Percentiles rank a stretch among this genome's conserved stretches.
phyloP scores from a whole-genome alignment of 2,329 filamentous ascomycete species.

The Clarireedia hainanense region DNA sequence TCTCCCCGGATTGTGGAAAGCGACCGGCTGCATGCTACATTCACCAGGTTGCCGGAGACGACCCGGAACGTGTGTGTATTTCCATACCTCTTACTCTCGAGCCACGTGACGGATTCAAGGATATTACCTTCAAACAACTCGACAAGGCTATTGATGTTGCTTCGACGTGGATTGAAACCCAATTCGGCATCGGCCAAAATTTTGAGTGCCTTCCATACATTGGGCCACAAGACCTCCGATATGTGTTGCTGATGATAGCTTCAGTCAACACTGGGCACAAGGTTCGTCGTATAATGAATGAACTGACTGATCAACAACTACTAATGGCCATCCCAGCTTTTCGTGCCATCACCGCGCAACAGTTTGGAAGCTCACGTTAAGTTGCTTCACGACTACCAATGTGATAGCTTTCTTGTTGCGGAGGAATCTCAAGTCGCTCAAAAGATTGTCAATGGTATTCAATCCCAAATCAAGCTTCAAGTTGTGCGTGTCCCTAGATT shows the following conservation, averaged over 20 bases:
- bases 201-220: conserved; percentile 38
- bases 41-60: background rate
- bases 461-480: background rate
- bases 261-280: conserved; percentile 6
- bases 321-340: background rate
- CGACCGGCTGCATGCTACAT: background rate
- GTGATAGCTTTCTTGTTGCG: background rate
- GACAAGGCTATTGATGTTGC: conserved; percentile 16
- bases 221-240: conserved; percentile 21
- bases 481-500: background rate
- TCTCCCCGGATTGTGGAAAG: background rate
- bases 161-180: conserved; percentile 11
- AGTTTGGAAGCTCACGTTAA: background rate
- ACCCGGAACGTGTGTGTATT: conserved; percentile 1
- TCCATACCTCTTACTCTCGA: background rate
- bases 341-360: background rate
- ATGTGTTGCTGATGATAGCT: background rate
- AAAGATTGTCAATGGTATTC: background rate
- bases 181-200: conserved; percentile 1
- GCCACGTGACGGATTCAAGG: conserved; percentile 7
- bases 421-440: background rate
- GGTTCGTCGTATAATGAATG: background rate
- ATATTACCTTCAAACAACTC: conserved; percentile 12
- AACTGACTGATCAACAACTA: background rate
- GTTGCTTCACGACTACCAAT: background rate